Evolutionary conservation across 345 rosid species (phyloP).

Genomic region (Sapria himalayana): DNA sequence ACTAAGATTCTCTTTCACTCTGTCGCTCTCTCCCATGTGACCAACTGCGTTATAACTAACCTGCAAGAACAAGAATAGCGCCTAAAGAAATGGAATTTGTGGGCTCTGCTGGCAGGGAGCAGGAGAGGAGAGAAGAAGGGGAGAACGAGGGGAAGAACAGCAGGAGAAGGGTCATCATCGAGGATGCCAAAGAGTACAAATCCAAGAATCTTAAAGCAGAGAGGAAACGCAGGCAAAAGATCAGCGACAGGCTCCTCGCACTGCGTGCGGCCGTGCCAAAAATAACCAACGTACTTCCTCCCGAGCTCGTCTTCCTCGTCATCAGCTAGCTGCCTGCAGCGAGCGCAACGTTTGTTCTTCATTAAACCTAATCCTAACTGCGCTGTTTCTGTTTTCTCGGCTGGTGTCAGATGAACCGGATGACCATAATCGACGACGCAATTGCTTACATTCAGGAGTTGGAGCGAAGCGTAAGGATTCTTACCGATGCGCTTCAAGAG

Average conservation of each 20-base stretch:
- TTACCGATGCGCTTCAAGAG: constrained; percentile 32
- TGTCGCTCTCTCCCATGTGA: constrained; percentile 3
- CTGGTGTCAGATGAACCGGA: constrained; percentile 50
- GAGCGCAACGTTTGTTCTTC: no score
- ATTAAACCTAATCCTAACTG: no score
- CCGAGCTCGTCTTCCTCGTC: no score
- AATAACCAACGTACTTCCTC: constrained; percentile 48
- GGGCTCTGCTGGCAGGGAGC: constrained; percentile 10
- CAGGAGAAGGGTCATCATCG: constrained; percentile 11
- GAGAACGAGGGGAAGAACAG: constrained; percentile 12
- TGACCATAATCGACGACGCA: constrained; percentile 62
- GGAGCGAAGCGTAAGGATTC: constrained; percentile 22
- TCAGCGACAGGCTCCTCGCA: constrained; percentile 41
- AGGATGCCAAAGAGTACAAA: constrained; percentile 16
- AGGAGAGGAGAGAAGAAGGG: constrained; percentile 5
- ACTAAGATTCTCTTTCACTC: constrained; percentile 2
- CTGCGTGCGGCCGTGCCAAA: constrained; percentile 66
- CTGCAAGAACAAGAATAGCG: background rate
- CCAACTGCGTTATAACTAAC: constrained; percentile 5
- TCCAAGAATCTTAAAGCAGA: constrained; percentile 69
- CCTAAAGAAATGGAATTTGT: constrained; percentile 14
- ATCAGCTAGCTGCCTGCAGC: no score
- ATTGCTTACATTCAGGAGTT: constrained; percentile 52
- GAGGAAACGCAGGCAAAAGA: constrained; percentile 61
- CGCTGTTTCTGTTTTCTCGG: background rate